A percentile compares a stretch with the other conserved stretches of the same genome.
These are phyloP conservation scores for Purpureocillium takamizusanense DNA, from an alignment of 2,329 filamentous ascomycete species.

Conservation along the genomic window DNA sequence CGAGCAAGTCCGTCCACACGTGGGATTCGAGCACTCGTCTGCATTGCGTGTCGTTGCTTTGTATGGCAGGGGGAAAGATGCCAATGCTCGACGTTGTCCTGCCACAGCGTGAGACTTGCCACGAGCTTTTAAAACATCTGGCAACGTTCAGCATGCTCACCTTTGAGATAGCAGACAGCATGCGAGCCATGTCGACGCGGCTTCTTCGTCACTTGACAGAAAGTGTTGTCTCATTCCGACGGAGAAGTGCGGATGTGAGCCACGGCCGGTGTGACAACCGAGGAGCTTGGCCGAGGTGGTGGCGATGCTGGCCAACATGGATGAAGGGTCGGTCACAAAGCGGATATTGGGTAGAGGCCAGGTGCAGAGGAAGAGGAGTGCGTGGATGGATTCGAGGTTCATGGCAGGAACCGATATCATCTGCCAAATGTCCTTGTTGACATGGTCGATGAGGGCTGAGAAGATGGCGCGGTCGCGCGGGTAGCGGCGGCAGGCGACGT, in stretches of 20 bases:
- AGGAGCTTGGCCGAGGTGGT: constrained; percentile 38
- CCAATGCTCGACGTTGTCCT: constrained; percentile 34
- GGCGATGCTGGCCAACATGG: constrained; percentile 35
- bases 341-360: constrained; percentile 44
- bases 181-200: constrained; percentile 42
- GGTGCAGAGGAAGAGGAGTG: constrained; percentile 39
- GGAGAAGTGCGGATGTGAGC: constrained; percentile 38
- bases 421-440: constrained; percentile 36
- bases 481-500: constrained; percentile 40
- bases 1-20: constrained; percentile 33
- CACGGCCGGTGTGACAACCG: constrained; percentile 43
- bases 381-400: constrained; percentile 39
- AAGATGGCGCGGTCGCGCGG: constrained; percentile 32
- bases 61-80: constrained; percentile 39
- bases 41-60: constrained; percentile 37
- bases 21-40: constrained; percentile 26
- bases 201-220: constrained; percentile 40
- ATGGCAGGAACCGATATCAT: constrained; percentile 32
- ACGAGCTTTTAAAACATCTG: too few relatives aligned
- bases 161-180: constrained; percentile 43
- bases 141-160: constrained; percentile 16
- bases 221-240: constrained; percentile 33
- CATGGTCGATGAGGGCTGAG: constrained; percentile 34
- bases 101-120: constrained; percentile 6
- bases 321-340: constrained; percentile 40